These are phyloP conservation scores for Jackrogersella minutella DNA, from an alignment of 495 filamentous ascomycete genomes.

Conservation along the genomic window DNA sequence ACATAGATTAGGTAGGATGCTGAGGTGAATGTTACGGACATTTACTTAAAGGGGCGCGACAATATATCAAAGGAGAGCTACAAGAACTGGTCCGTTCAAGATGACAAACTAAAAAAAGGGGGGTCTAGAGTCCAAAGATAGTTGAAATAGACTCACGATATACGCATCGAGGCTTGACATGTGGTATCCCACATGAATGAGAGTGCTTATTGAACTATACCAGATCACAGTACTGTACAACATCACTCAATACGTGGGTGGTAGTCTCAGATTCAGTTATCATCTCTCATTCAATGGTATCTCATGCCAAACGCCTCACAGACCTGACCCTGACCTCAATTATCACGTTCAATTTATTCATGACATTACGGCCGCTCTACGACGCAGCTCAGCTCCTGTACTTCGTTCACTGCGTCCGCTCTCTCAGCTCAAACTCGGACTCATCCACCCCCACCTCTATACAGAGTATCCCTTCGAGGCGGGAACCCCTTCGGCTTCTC, in stretches of 20 bases:
- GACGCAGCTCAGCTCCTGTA: background rate
- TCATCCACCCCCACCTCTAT: constrained; percentile 3
- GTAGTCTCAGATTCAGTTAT: background rate
- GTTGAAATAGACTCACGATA: too few relatives aligned
- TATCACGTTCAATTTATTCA: background rate
- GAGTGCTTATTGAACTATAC: too few relatives aligned
- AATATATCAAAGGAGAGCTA: too few relatives aligned
- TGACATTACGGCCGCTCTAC: background rate
- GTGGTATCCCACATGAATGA: too few relatives aligned
- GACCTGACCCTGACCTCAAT: background rate
- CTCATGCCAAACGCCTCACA: background rate
- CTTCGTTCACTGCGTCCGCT: background rate
- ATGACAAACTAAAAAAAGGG: too few relatives aligned
- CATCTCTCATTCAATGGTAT: background rate
- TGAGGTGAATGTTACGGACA: too few relatives aligned
- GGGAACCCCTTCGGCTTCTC: constrained; percentile 4
- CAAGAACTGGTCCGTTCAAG: too few relatives aligned
- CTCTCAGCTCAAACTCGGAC: background rate
- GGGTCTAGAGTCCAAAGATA: too few relatives aligned
- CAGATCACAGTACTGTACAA: background rate
- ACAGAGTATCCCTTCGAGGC: constrained; percentile 1
- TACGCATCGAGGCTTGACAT: too few relatives aligned
- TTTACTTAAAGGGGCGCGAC: too few relatives aligned
- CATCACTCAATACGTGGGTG: background rate
- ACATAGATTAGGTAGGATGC: too few relatives aligned